Percentiles rank a stretch among this genome's conserved stretches.
Evolutionary conservation across 1,284 basidiomycete species (phyloP).

Genomic region (Cryptococcus sp.): DNA sequence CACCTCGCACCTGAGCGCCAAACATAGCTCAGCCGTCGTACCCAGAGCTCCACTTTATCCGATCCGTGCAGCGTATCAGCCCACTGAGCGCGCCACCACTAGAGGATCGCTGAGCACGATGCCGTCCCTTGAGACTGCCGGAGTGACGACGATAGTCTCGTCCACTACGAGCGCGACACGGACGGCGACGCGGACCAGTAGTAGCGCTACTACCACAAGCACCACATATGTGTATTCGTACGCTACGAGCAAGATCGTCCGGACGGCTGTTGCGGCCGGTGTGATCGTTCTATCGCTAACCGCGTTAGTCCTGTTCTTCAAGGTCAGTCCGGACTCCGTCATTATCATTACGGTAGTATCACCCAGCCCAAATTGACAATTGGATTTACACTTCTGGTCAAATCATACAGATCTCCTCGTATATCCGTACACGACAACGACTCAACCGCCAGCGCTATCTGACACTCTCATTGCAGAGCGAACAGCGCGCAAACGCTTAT

Average conservation of each 20-base stretch:
- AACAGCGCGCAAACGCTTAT: conserved; percentile 44
- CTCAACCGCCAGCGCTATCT: conserved; percentile 36
- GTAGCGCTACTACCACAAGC: conserved; percentile 6
- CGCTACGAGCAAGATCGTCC: conserved; percentile 42
- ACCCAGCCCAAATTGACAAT: not conserved
- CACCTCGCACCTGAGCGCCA: no score
- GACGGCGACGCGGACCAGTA: not conserved
- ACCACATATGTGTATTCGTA: conserved; percentile 30
- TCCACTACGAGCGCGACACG: not conserved
- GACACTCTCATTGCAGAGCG: conserved; percentile 26
- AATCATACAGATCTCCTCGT: conserved; percentile 37
- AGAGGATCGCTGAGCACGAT: conserved; percentile 4
- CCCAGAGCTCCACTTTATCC: no score
- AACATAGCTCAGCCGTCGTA: no score
- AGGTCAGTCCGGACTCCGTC: conserved; percentile 30
- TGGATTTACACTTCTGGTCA: conserved; percentile 2
- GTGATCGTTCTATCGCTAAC: conserved; percentile 44
- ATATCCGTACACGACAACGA: conserved; percentile 41
- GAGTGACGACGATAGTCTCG: conserved; percentile 8
- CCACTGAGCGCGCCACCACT: no score
- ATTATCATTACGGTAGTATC: not conserved
- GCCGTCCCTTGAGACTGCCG: conserved; percentile 19
- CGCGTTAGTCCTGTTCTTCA: conserved; percentile 41
- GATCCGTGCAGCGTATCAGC: no score
- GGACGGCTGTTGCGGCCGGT: conserved; percentile 45